These are phyloP conservation scores for Haplographium delicatum DNA, from an alignment of 495 filamentous ascomycete genomes.

Conservation along the genomic window DNA sequence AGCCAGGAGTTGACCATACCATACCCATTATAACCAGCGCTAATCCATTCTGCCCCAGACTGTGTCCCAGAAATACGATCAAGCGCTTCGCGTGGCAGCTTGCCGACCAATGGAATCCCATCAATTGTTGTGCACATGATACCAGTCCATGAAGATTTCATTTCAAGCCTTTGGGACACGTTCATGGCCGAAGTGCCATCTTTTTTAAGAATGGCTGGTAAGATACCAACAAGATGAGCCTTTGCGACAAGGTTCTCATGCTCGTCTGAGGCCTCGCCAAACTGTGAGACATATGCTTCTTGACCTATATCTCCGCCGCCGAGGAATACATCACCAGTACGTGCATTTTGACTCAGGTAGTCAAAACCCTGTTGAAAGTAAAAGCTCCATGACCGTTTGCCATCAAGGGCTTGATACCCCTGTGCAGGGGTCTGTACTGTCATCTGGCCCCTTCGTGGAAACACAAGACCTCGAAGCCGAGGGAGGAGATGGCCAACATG, in stretches of 20 bases:
- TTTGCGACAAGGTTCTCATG: not conserved
- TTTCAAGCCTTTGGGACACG: conserved; percentile 12
- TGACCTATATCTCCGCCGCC: conserved; percentile 48
- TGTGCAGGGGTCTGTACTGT: conserved; percentile 52
- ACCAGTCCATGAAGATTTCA: conserved; percentile 36
- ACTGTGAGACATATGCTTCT: conserved; percentile 36
- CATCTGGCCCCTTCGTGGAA: conserved; percentile 69
- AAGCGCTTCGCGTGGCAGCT: conserved; percentile 27
- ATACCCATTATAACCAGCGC: conserved; percentile 41
- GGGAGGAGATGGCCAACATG: conserved; percentile 71
- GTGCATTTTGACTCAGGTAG: conserved; percentile 66
- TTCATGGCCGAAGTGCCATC: not conserved
- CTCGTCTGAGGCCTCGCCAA: conserved; percentile 32
- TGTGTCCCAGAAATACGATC: conserved; percentile 28
- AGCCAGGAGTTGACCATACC: conserved; percentile 46
- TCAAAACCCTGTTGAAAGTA: conserved; percentile 46
- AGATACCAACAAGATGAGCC: not conserved
- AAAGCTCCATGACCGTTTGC: conserved; percentile 39
- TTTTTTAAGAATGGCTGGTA: not conserved
- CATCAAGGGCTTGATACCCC: conserved; percentile 19
- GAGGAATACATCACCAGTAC: conserved; percentile 55
- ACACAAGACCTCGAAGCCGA: conserved; percentile 58
- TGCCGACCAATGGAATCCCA: conserved; percentile 42
- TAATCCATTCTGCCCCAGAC: conserved; percentile 37
- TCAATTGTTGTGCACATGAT: conserved; percentile 42